Conservation (phyloP, 148 eudicot genomes). For the Persicaria maculosa region DNA sequence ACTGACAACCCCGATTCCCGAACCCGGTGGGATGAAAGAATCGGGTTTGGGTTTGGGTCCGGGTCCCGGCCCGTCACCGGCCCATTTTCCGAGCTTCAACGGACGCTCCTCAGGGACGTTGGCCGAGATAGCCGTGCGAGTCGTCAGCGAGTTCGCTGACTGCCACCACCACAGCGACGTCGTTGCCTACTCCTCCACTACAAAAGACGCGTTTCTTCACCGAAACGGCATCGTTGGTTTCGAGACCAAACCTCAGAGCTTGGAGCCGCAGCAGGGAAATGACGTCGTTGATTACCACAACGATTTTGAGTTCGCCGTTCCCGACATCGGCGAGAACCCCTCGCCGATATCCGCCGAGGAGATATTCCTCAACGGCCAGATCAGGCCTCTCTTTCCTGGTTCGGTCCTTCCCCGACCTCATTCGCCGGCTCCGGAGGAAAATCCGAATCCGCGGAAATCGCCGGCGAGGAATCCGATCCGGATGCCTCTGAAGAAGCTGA, state of each 20-base stretch:
- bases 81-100: conserved; percentile 30
- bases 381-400: conserved; percentile 42
- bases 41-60: conserved; percentile 17
- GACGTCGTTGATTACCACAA: conserved; percentile 22
- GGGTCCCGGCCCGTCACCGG: conserved; percentile 6
- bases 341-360: conserved; percentile 34
- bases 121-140: conserved; percentile 46
- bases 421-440: background rate
- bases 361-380: conserved; percentile 36
- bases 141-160: conserved; percentile 21
- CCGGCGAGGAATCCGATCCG: conserved; percentile 10
- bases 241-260: background rate
- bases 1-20: background rate
- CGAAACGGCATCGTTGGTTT: conserved; percentile 14
- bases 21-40: background rate
- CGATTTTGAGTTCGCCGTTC: conserved; percentile 38
- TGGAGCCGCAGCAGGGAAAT: conserved; percentile 8
- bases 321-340: conserved; percentile 2
- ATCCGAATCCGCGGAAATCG: background rate
- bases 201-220: background rate
- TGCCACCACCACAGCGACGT: conserved; percentile 19
- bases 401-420: conserved; percentile 13
- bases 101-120: conserved; percentile 24
- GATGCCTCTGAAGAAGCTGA: conserved; percentile 42
- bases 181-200: conserved; percentile 13